These are phyloP conservation scores for Sporothrix protearum DNA, from an alignment of 2,329 filamentous ascomycete species.

Conservation along the genomic window DNA sequence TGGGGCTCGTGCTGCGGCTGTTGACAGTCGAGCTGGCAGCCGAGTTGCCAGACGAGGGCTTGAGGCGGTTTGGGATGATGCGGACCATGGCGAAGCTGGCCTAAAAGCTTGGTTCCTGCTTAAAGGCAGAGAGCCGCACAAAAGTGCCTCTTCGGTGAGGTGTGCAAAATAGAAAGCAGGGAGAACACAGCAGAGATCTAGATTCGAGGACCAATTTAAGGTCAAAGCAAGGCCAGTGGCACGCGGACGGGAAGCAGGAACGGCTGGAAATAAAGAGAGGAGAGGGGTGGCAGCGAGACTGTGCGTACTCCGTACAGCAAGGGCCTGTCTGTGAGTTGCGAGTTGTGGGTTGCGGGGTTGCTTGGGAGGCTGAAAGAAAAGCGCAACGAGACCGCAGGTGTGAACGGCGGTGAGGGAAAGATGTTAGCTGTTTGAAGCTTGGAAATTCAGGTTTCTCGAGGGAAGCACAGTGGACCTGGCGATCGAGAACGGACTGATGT, in stretches of 20 bases:
- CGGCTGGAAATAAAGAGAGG: not conserved
- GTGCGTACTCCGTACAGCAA: constrained; percentile 8
- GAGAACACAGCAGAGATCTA: not conserved
- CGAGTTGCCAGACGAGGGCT: constrained; percentile 41
- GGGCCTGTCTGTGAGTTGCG: not conserved
- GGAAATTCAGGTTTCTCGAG: not conserved
- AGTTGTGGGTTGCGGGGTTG: not conserved
- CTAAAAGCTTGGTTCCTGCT: not conserved
- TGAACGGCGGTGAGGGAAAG: constrained; percentile 9
- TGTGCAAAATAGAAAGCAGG: not conserved
- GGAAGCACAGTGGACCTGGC: too few species aligned
- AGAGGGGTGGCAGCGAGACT: constrained; percentile 6
- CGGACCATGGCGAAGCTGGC: constrained; percentile 48
- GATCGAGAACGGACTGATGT: not conserved
- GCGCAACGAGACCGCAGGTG: not conserved
- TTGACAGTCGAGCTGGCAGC: constrained; percentile 42
- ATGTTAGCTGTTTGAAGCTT: not conserved
- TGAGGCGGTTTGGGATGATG: constrained; percentile 55
- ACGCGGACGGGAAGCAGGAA: not conserved
- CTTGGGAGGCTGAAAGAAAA: not conserved
- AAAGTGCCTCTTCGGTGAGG: not conserved
- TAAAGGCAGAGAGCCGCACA: not conserved
- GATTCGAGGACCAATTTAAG: not conserved
- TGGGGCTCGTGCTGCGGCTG: constrained; percentile 49
- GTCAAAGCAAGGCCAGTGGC: not conserved